Conservation (phyloP, 257 asterid species). For the Ballota nigra region DNA sequence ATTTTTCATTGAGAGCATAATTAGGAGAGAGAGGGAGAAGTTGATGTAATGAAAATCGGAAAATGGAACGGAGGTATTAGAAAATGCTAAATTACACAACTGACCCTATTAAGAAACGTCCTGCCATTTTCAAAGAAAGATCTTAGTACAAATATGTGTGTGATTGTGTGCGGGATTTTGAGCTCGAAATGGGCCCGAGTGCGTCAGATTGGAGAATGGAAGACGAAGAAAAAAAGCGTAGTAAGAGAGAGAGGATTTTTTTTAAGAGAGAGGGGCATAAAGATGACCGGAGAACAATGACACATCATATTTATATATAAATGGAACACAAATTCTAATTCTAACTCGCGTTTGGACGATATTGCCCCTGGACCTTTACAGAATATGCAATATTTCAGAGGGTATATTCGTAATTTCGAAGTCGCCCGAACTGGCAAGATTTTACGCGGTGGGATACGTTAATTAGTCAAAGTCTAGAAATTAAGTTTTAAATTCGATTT, state of each 20-base stretch:
- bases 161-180: neutral
- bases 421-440: neutral
- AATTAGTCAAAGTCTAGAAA: slow-evolving; percentile 13
- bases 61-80: too few relatives aligned
- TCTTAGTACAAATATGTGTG: neutral
- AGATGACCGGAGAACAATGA: neutral
- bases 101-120: neutral
- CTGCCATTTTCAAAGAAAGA: neutral
- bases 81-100: too few relatives aligned
- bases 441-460: neutral
- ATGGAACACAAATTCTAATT: neutral
- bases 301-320: neutral
- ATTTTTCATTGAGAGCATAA: neutral
- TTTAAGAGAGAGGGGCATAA: neutral
- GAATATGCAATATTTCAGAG: neutral
- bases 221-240: neutral
- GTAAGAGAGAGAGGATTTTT: neutral
- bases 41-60: neutral
- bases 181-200: neutral
- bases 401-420: slow-evolving; percentile 7
- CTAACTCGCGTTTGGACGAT: neutral
- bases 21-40: neutral
- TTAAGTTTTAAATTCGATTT: neutral
- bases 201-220: neutral
- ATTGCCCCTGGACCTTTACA: neutral